Evolutionary conservation across 345 rosid species (phyloP).

Genomic region (Aquilaria malaccensis): DNA sequence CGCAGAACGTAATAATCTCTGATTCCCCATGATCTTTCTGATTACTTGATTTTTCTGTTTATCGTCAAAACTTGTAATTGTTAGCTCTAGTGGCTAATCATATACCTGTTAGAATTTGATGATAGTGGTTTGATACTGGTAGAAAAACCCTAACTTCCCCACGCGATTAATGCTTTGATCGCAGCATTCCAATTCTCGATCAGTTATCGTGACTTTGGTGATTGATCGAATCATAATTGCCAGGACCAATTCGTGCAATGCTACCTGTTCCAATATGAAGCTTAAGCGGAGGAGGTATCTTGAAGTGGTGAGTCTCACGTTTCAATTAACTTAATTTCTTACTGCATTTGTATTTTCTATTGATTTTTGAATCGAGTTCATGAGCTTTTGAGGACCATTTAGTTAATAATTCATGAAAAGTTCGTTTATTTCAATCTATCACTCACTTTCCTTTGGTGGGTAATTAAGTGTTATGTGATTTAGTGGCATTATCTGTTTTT

Average conservation of each 20-base stretch:
- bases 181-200: constrained; percentile 21
- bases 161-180: neutral
- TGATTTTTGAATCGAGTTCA: neutral
- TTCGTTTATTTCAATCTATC: neutral
- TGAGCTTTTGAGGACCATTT: neutral
- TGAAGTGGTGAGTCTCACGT: constrained; percentile 61
- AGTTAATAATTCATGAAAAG: neutral
- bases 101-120: neutral
- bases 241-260: constrained; percentile 33
- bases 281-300: constrained; percentile 63
- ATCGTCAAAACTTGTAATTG: constrained; percentile 27
- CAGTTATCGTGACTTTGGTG: constrained; percentile 41
- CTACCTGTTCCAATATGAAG: constrained; percentile 58
- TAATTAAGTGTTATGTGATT: too few species aligned
- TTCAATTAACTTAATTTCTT: neutral
- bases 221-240: constrained; percentile 37
- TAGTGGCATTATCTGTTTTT: too few species aligned
- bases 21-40: neutral
- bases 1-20: constrained; percentile 15
- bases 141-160: constrained; percentile 21
- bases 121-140: constrained; percentile 5
- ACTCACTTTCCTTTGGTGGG: neutral
- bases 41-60: neutral
- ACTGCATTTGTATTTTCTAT: neutral
- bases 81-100: neutral